phyloP scores from a whole-genome alignment of 345 rosid genomes.

The Limnanthes douglasii region DNA sequence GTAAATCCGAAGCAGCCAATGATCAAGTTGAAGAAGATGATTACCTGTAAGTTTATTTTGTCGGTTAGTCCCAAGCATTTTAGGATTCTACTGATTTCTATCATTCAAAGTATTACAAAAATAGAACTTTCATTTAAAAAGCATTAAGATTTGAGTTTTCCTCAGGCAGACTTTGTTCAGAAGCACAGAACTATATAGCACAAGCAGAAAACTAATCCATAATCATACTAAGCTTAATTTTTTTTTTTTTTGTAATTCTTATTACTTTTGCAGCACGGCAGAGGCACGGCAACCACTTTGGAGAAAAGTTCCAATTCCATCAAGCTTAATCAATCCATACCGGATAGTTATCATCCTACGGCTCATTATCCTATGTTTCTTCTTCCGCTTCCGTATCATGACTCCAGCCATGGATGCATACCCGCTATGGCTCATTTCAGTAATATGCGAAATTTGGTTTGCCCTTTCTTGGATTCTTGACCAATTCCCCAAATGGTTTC shows the following conservation, averaged over 20 bases:
- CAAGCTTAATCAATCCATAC: constrained; percentile 86
- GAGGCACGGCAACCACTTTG: constrained; percentile 95
- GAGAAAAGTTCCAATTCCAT: constrained; percentile 78
- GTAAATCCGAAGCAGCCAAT: constrained; percentile 39
- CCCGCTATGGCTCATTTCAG: constrained; percentile 89
- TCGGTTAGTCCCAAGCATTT: too few species aligned
- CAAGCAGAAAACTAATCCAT: too few species aligned
- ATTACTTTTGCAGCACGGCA: constrained; percentile 44
- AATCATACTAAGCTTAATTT: too few species aligned
- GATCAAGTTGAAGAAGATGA: constrained; percentile 70
- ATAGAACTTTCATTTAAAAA: too few species aligned
- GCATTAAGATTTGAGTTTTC: too few species aligned
- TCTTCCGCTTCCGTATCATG: constrained; percentile 77
- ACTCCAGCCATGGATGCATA: constrained; percentile 87
- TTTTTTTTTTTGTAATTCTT: too few species aligned
- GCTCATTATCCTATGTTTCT: constrained; percentile 56
- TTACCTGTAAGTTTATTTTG: constrained; percentile 38
- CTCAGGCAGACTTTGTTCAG: too few species aligned
- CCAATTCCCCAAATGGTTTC: constrained; percentile 97
- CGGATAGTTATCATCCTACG: constrained; percentile 89
- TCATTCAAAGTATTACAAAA: too few species aligned
- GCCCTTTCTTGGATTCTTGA: constrained; percentile 96
- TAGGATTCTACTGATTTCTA: too few species aligned
- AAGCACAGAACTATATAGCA: constrained; percentile 1
- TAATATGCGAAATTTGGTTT: constrained; percentile 91